Conservation (phyloP, 2,329 filamentous ascomycete genomes). For the Exophiala viscosa region DNA sequence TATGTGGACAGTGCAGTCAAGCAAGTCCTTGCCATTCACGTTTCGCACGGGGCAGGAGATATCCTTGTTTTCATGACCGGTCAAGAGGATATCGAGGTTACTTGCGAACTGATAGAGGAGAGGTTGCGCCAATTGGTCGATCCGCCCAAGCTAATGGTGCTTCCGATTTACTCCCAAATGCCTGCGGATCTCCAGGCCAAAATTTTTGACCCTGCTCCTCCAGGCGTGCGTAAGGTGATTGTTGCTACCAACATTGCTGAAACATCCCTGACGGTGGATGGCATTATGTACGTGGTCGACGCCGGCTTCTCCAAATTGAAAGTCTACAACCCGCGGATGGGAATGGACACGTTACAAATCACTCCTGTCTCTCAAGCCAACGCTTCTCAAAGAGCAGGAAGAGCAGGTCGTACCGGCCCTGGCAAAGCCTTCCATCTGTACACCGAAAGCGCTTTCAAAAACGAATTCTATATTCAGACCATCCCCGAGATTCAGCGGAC, state of each 20-base stretch:
- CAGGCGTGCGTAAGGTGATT: slow-evolving; percentile 93
- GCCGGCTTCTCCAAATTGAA: slow-evolving; percentile 95
- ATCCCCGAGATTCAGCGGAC: slow-evolving; percentile 98
- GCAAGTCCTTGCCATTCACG: slow-evolving; percentile 91
- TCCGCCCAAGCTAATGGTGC: slow-evolving; percentile 86
- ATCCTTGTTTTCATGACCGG: slow-evolving; percentile 99
- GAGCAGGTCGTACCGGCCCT: slow-evolving; percentile 88
- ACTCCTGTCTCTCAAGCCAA: slow-evolving; percentile 98
- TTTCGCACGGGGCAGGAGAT: slow-evolving; percentile 87
- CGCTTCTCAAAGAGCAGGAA: slow-evolving; percentile 84
- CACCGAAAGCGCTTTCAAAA: slow-evolving; percentile 90
- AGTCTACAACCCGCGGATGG: slow-evolving; percentile 98
- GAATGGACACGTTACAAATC: slow-evolving; percentile 97
- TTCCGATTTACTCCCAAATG: slow-evolving; percentile 99
- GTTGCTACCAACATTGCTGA: slow-evolving; percentile 98
- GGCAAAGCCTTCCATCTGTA: slow-evolving; percentile 93
- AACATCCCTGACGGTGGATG: slow-evolving; percentile 94
- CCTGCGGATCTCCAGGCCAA: slow-evolving; percentile 95
- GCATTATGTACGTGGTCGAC: slow-evolving; percentile 99
- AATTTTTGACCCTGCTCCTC: slow-evolving; percentile 88
- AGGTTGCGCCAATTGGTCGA: slow-evolving; percentile 85
- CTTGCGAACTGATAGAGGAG: slow-evolving; percentile 88
- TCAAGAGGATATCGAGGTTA: slow-evolving; percentile 96
- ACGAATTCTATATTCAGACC: slow-evolving; percentile 93
- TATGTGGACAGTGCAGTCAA: slow-evolving; percentile 97